Percentiles rank a stretch among this genome's conserved stretches.
Conservation (phyloP, 257 asterid genomes). For the Apocynum venetum region DNA sequence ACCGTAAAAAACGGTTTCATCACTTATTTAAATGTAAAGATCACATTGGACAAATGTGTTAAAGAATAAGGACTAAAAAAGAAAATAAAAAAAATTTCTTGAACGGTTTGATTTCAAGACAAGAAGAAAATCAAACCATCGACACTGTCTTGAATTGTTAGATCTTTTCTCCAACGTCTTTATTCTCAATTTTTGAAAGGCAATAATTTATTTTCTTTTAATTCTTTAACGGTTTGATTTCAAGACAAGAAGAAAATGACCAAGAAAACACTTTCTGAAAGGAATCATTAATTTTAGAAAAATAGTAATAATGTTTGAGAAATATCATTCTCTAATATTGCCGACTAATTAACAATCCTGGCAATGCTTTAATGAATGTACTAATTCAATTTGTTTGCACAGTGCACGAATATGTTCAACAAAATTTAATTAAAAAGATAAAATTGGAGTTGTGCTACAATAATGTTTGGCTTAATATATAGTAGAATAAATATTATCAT, state of each 20-base stretch:
- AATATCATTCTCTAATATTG: neutral
- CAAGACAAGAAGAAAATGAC: conserved; percentile 12
- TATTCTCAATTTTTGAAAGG: neutral
- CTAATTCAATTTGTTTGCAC: too few species aligned
- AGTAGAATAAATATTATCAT: too few species aligned
- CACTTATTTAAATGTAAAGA: too few species aligned
- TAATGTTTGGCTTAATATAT: too few species aligned
- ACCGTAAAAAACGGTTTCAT: too few species aligned
- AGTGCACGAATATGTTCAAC: too few species aligned
- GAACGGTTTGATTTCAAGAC: too few species aligned
- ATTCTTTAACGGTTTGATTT: neutral
- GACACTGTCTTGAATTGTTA: neutral
- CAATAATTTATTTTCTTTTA: neutral
- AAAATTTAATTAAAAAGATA: too few species aligned
- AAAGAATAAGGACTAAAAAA: neutral
- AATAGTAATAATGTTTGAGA: neutral
- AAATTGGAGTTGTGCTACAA: too few species aligned
- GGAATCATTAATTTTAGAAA: neutral
- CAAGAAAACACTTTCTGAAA: conserved; percentile 8
- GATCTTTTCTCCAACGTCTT: conserved; percentile 10
- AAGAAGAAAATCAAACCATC: neutral
- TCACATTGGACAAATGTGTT: too few species aligned
- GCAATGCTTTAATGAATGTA: neutral
- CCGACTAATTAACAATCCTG: neutral
- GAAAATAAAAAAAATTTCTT: neutral